Base-by-base conservation (phyloP, 768 basidiomycete species). In the Hirschioporus abietinus region DNA sequence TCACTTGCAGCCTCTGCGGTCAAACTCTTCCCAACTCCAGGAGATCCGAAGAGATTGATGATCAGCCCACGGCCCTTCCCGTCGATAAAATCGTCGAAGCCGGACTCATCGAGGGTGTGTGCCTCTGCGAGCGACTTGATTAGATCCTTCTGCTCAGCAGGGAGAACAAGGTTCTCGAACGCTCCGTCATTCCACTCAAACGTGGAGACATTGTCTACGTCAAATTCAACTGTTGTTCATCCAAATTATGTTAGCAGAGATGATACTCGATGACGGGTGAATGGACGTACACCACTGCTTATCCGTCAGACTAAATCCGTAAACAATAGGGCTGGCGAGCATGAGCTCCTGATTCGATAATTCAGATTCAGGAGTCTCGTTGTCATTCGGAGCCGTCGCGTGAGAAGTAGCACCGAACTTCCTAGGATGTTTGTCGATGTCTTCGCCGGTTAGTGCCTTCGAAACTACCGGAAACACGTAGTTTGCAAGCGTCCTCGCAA, bases 51-150 rank as follows among this genome's bases (percentile, higher is more conserved):
- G 1, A 85, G 76, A 65, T 84, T 84, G 62, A 87, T 77, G 23
- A 89, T 84, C 42, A 86, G 76, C 17, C 84, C 84, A n/a, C 85
- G 84, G 0, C 87, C 88, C 71, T 89, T 88, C 36, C 86, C 87
- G 70, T 82, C 83, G 73, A 88, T 84, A 67, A 88, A 86, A 67
- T 88, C 87, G 65, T 86, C 84, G 68, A 86, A 83, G 20, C 82
- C 83, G 6, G 82, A 71, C 66, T 82, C 81, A 18, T 77, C 76
- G n/a, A 27, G 35, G 71, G 84, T 83, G 69, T 88, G 86, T 1
- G 84, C 82, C 69, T 85, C 84, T n/a, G 86, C 81, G 1, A 86
- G 80, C 1, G 85, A 84, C 63, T 81, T 82, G 25, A 87, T 77
- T 1, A 87, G 80, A 18, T 81, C 76, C 75, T 87, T 88, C 58